Percentiles rank a stretch among this genome's conserved stretches.
Evolutionary conservation across 169 alveolate species (phyloP).

Genomic region (Perkinsus chesapeaki): DNA sequence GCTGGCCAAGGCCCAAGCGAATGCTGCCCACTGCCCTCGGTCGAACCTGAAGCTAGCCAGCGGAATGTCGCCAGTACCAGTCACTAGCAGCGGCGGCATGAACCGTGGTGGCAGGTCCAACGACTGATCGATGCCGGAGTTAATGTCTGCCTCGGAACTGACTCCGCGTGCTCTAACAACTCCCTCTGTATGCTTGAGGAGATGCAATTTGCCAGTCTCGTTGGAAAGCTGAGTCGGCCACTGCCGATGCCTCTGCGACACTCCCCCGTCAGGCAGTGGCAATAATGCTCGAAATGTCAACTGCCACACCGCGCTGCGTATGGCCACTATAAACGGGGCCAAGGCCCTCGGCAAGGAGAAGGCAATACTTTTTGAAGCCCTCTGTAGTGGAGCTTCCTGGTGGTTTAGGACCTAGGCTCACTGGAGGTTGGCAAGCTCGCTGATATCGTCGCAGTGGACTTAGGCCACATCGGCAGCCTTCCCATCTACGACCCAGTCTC

Average conservation of each 20-base stretch:
- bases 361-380: background rate
- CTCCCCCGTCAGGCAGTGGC: background rate
- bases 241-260: background rate
- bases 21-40: conserved; percentile 19
- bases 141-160: conserved; percentile 23
- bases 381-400: background rate
- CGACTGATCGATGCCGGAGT: conserved; percentile 1
- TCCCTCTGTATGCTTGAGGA: conserved; percentile 5
- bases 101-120: background rate
- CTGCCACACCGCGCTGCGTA: conserved; percentile 10
- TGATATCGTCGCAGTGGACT: conserved; percentile 13
- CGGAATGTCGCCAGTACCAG: background rate
- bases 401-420: background rate
- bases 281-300: background rate
- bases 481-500: conserved; percentile 17
- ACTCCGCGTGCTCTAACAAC: conserved; percentile 17
- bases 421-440: conserved; percentile 19
- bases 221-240: conserved; percentile 2
- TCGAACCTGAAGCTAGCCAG: conserved; percentile 15
- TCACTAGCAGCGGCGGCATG: background rate
- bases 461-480: background rate
- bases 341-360: conserved; percentile 9
- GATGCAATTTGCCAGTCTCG: conserved; percentile 11
- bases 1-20: background rate
- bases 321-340: conserved; percentile 20